These are phyloP conservation scores for Coemansia sp. DNA, from an alignment of 192 early-diverging fungal species.

Conservation along the genomic window DNA sequence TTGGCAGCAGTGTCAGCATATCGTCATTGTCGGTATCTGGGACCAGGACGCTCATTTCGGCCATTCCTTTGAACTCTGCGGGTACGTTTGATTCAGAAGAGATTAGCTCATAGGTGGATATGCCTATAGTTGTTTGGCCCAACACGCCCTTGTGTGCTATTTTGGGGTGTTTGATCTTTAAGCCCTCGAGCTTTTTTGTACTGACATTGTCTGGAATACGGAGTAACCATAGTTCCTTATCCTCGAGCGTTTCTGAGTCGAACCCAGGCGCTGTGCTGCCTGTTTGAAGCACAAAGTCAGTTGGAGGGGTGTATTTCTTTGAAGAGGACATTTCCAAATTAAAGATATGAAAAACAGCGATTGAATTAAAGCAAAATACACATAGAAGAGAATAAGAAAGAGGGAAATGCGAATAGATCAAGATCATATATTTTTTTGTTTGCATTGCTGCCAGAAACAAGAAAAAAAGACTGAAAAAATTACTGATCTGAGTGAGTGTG, in stretches of 20 bases:
- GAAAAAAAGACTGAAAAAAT: too few species aligned
- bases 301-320: slow-evolving; percentile 34
- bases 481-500: too few species aligned
- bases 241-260: slow-evolving; percentile 13
- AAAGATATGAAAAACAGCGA: background rate
- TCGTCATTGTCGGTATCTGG: slow-evolving; percentile 35
- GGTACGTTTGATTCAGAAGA: slow-evolving; percentile 10
- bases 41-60: slow-evolving; percentile 44
- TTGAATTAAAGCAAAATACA: background rate
- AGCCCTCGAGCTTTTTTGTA: slow-evolving; percentile 28
- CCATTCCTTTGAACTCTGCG: slow-evolving; percentile 43
- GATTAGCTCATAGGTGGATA: slow-evolving; percentile 24
- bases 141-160: slow-evolving; percentile 25
- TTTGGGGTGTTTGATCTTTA: slow-evolving; percentile 43
- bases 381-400: background rate
- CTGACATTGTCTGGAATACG: slow-evolving; percentile 47
- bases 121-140: slow-evolving; percentile 11
- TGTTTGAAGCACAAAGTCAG: slow-evolving; percentile 21
- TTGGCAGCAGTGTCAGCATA: slow-evolving; percentile 31
- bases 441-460: background rate
- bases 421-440: too few species aligned
- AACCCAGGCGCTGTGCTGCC: slow-evolving; percentile 16
- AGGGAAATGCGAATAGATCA: background rate
- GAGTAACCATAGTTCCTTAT: slow-evolving; percentile 50
- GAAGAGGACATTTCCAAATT: background rate